A percentile compares a stretch with the other conserved stretches of the same genome.
These are phyloP conservation scores for Pisolithus microcarpus DNA, from an alignment of 768 basidiomycete genomes.

Conservation along the genomic window DNA sequence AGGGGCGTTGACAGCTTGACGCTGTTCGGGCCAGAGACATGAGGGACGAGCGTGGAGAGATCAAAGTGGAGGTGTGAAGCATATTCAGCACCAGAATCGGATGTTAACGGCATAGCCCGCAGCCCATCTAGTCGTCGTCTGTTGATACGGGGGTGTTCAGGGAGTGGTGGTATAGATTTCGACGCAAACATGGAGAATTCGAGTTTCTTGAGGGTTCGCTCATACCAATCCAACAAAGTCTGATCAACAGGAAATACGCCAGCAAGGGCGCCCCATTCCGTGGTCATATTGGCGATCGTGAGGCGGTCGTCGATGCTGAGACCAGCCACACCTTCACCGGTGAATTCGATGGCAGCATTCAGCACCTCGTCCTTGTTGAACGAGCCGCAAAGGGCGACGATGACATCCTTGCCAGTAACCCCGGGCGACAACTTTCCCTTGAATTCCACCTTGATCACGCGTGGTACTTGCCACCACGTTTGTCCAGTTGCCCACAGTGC, in stretches of 20 bases:
- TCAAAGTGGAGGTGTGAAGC: conserved; percentile 86
- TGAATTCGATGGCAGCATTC: conserved; percentile 95
- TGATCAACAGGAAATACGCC: conserved; percentile 93
- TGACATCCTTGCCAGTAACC: conserved; percentile 97
- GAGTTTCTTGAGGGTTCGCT: conserved; percentile 58
- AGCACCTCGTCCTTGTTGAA: conserved; percentile 97
- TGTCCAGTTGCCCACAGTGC: conserved; percentile 97
- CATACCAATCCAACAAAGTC: conserved; percentile 81
- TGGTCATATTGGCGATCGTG: conserved; percentile 99
- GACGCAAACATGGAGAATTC: conserved; percentile 71
- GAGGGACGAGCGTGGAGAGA: conserved; percentile 88
- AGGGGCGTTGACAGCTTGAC: conserved; percentile 96
- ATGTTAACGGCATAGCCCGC: conserved; percentile 42
- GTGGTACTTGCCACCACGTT: conserved; percentile 99
- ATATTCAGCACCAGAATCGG: conserved; percentile 77
- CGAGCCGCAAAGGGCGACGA: conserved; percentile 90
- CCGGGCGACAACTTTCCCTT: conserved; percentile 75
- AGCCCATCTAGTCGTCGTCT: conserved; percentile 60
- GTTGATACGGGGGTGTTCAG: conserved; percentile 85
- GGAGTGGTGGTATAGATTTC: conserved; percentile 56
- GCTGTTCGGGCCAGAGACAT: conserved; percentile 95
- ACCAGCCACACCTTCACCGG: conserved; percentile 75
- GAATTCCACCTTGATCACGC: conserved; percentile 92
- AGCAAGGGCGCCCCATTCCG: conserved; percentile 97
- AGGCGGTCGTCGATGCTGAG: conserved; percentile 87